Base-by-base conservation (phyloP, 495 filamentous ascomycete genomes). In the Cairneyella variabilis region DNA sequence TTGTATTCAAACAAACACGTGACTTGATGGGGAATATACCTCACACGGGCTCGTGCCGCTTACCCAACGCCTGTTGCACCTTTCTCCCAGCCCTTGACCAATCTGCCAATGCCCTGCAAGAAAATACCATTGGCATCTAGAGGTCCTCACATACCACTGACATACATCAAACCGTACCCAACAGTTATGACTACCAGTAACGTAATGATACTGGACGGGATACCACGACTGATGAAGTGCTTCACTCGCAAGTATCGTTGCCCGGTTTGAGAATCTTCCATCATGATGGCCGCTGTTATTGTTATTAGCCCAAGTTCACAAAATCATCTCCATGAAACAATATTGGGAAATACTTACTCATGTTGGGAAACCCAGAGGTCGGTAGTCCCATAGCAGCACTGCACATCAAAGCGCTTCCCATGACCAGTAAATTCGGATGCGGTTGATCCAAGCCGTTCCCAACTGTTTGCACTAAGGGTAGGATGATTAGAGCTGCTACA, bases 341-440 rank as follows among this genome's bases (percentile, higher is more conserved):
- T n/a, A n/a, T 18, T 37, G 20, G 34, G 34, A 53, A 30, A 45
- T 6, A 83, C 90, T 71, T 76, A 96, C 91, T 99, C 93, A 99
- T 99, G 64, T 99, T 99, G 2, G 93, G 93, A 67, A 99, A 99
- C 14, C 93, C 93, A 62, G 86, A 91, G 0, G 93, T 99, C 11
- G 93, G 93, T 66, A 99, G 68, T 2, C 80, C 93, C 92, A 97
- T 97, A 18, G 80, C 79, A 3, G 82, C 82, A 55, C 74, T 79
- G 57, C 81, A 84, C 81, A 84, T 83, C 57, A 84, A 64, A 25
- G 80, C 80, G 45, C 75, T 72, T 1, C 73, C 77, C 91, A 99
- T 97, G 38, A 99, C 95, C 44, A 99, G 71, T 56, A 99, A 70
- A 64, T 96, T 97, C 16, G 95, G 92, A 65, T 96, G 91, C 25